A percentile compares a stretch with the other conserved stretches of the same genome.
These are phyloP conservation scores for Sphaerulina musiva DNA, from an alignment of 2,329 filamentous ascomycete species.

Conservation along the genomic window DNA sequence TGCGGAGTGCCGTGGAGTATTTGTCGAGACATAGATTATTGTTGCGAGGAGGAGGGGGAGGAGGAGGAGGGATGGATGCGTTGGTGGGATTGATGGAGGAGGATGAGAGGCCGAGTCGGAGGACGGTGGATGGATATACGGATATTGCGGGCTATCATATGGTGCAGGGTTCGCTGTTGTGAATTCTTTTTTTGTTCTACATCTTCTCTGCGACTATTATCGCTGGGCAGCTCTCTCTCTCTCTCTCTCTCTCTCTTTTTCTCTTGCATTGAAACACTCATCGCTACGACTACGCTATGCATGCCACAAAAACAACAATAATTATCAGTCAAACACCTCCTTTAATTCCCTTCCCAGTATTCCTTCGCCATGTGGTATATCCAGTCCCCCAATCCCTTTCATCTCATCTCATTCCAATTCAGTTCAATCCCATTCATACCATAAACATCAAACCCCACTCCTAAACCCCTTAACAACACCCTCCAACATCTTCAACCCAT, in stretches of 20 bases:
- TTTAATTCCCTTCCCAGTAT: not conserved
- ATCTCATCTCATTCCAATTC: not conserved
- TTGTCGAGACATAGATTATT: not conserved
- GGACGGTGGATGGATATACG: conserved; percentile 5
- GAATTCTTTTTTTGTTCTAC: not conserved
- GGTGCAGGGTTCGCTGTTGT: conserved; percentile 5
- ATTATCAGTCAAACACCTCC: no score
- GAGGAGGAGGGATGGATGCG: not conserved
- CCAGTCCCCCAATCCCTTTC: not conserved
- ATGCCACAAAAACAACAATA: no score
- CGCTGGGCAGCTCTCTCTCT: no score
- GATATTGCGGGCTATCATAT: conserved; percentile 13
- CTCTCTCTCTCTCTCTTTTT: no score
- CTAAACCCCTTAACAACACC: conserved; percentile 52
- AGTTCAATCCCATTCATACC: not conserved
- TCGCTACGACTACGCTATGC: no score
- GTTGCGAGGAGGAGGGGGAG: not conserved
- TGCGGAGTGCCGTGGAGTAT: conserved; percentile 1
- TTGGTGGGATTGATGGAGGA: not conserved
- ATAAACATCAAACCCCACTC: not conserved
- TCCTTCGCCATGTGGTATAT: not conserved
- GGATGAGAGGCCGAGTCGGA: not conserved
- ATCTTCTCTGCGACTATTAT: not conserved
- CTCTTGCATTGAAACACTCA: no score
- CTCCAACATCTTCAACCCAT: conserved; percentile 73